Percentiles rank a stretch among this genome's conserved stretches.
phyloP scores from a whole-genome alignment of 2,329 filamentous ascomycete genomes.

The Aspergillus glaucus region DNA sequence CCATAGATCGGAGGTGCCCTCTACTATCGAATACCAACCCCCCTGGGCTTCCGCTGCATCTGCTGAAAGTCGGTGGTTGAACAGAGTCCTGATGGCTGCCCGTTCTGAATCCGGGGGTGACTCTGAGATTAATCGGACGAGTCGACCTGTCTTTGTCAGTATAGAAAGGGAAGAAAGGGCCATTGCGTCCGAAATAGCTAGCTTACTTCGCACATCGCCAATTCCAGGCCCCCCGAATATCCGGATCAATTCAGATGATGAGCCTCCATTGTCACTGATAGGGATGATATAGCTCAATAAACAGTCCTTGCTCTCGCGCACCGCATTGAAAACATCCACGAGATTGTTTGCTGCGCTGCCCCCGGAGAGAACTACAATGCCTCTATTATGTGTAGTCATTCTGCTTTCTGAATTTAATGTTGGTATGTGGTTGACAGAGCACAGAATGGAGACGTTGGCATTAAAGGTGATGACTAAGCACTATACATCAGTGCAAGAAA shows the following conservation, averaged over 20 bases:
- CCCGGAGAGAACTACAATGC: slow-evolving; percentile 82
- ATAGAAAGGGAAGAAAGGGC: neutral
- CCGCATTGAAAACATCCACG: slow-evolving; percentile 75
- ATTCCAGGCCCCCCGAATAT: slow-evolving; percentile 90
- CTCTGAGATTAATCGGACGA: slow-evolving; percentile 83
- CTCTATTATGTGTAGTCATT: slow-evolving; percentile 28
- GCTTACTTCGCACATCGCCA: slow-evolving; percentile 67
- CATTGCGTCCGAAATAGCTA: neutral
- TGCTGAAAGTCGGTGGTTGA: slow-evolving; percentile 76
- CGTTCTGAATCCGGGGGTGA: slow-evolving; percentile 55
- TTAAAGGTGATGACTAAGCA: too few species aligned
- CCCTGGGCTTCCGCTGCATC: slow-evolving; percentile 55
- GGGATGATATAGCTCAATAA: slow-evolving; percentile 80
- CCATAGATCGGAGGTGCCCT: slow-evolving; percentile 75
- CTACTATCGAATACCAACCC: slow-evolving; percentile 86
- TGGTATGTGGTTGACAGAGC: too few species aligned
- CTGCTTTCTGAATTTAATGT: neutral
- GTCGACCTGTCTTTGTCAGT: slow-evolving; percentile 54
- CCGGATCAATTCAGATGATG: slow-evolving; percentile 85
- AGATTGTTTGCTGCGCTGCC: slow-evolving; percentile 92
- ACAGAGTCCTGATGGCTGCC: slow-evolving; percentile 70
- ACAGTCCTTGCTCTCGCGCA: slow-evolving; percentile 60
- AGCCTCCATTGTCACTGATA: slow-evolving; percentile 93
- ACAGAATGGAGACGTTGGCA: too few species aligned
- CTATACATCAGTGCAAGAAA: neutral